Evolutionary conservation across 768 basidiomycete species (phyloP).

Genomic region (Baorangia bicolor): DNA sequence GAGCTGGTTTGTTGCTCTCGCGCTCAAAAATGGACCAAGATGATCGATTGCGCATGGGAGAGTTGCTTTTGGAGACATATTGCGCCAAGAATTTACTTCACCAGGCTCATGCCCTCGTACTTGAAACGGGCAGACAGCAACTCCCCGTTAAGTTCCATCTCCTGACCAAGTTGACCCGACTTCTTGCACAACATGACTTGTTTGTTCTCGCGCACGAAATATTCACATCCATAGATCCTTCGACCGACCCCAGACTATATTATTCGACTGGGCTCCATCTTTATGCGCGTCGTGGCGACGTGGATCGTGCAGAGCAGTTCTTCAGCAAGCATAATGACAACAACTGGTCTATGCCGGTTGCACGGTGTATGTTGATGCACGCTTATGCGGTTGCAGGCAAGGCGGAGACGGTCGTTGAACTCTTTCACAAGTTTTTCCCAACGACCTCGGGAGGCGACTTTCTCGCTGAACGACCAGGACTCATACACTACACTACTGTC

Average conservation of each 20-base stretch:
- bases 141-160: slow-evolving; percentile 31
- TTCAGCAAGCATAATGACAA: slow-evolving; percentile 38
- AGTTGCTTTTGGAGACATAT: slow-evolving; percentile 43
- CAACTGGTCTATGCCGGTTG: slow-evolving; percentile 25
- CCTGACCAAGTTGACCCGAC: slow-evolving; percentile 39
- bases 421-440: slow-evolving; percentile 61
- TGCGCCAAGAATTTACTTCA: slow-evolving; percentile 32
- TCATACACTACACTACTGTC: slow-evolving; percentile 55
- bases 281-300: slow-evolving; percentile 52
- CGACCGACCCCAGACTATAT: slow-evolving; percentile 16
- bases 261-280: slow-evolving; percentile 51
- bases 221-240: slow-evolving; percentile 35
- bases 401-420: slow-evolving; percentile 38
- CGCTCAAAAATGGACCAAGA: slow-evolving; percentile 25
- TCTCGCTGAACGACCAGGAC: slow-evolving; percentile 38
- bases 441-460: slow-evolving; percentile 25
- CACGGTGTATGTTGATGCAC: slow-evolving; percentile 52
- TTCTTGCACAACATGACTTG: slow-evolving; percentile 40
- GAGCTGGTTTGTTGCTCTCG: slow-evolving; percentile 25
- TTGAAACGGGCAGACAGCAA: slow-evolving; percentile 39
- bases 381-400: slow-evolving; percentile 50
- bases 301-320: slow-evolving; percentile 41
- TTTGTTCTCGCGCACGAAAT: slow-evolving; percentile 46
- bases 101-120: slow-evolving; percentile 41
- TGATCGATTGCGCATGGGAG: slow-evolving; percentile 33